Conservation (phyloP, 164 flowering plant genomes). For the Vitis amurensis region DNA sequence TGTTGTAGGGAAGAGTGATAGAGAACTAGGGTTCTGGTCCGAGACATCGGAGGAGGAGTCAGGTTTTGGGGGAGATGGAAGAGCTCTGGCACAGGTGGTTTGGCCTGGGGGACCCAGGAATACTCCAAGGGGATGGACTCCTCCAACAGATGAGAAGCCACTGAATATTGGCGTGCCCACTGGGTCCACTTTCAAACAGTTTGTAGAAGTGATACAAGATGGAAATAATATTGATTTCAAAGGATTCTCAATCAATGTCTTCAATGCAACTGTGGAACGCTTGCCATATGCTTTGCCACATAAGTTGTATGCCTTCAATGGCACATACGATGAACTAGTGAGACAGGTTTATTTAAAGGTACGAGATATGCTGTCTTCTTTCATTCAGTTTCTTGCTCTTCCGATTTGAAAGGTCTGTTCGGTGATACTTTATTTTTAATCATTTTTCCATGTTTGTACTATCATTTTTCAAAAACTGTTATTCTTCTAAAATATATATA, state of each 20-base stretch:
- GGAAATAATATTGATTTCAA: not conserved
- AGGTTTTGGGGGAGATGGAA: constrained; percentile 19
- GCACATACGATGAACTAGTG: constrained; percentile 24
- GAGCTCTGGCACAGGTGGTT: constrained; percentile 11
- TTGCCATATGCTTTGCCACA: constrained; percentile 21
- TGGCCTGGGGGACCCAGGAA: constrained; percentile 24
- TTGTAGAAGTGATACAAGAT: constrained; percentile 8
- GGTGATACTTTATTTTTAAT: too few species aligned
- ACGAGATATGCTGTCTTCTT: too few species aligned
- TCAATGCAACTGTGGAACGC: constrained; percentile 8
- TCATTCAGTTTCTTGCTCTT: too few species aligned
- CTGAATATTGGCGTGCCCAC: constrained; percentile 24
- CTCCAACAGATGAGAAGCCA: not conserved
- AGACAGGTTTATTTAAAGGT: constrained; percentile 12
- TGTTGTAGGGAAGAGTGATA: constrained; percentile 23
- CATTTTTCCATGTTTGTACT: too few species aligned
- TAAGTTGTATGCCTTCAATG: constrained; percentile 11
- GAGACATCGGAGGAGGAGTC: constrained; percentile 10
- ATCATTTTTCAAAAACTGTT: too few species aligned
- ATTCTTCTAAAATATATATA: too few species aligned
- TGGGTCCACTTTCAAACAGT: constrained; percentile 1
- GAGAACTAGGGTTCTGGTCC: constrained; percentile 28
- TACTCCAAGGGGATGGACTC: constrained; percentile 25
- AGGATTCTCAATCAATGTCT: constrained; percentile 26
- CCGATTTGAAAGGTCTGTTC: too few species aligned